Evolutionary conservation across 805 yeast species (phyloP), one percentile per base, ranked within the genome.

Genomic region (Scheffersomyces ergatensis): DNA sequence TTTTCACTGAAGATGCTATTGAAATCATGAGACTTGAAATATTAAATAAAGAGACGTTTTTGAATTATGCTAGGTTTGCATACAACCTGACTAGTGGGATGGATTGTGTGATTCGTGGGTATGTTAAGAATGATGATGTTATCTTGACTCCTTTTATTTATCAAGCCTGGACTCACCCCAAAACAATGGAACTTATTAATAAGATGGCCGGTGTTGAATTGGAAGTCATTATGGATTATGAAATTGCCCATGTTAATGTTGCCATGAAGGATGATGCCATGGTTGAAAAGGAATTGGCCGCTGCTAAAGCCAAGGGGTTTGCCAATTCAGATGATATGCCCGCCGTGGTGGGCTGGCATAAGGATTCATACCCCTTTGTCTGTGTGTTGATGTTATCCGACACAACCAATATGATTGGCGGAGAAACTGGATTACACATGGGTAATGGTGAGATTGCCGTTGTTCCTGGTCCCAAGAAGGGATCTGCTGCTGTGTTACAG

Each of bases 381-480:
- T 80, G 83, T 58, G 85, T 80, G 13, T 64, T 79, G 45, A 80
- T 80, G 85, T 53, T 80, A 34, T 72, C 79, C 23, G 83, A 79
- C 51, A 80, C 85, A 7, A 47, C 72, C 2, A 58, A 66, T 34
- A 78, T 79, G 83, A 62, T 74, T 54, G 84, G 84, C 21, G 84
- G 84, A 36, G 84, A 78, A 53, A 78, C 83, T 2, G 65, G 74
- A 21, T 64, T 78, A 46, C 67, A 75, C 46, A 74, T 66, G 56
- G 78, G 77, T 3, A 55, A 62, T 27, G 69, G 47, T 5, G 47
- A 43, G 4, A 42, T 57, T 26, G 56, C 46, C 2, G 39, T 44
- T 12, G 57, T 58, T 30, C 58, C 58, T 12, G 59, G 62, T 8
- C 63, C 67, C 4, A 63, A 63, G 13, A 45, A 43, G 20, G 76